phyloP scores from a whole-genome alignment of 2,329 filamentous ascomycete genomes.

The Pyricularia sp. region DNA sequence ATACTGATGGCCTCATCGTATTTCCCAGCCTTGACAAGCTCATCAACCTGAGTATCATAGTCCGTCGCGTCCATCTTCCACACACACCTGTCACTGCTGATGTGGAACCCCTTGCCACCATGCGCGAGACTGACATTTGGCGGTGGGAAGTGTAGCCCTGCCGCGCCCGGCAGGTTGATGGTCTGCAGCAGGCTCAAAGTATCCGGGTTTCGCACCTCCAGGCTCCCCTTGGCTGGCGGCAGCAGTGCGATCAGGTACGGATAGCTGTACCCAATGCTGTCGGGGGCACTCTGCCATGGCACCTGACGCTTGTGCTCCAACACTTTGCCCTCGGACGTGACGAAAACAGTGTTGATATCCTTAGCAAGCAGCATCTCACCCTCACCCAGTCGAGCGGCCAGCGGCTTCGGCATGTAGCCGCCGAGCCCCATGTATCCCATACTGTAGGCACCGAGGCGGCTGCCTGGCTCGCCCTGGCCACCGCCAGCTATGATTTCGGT shows the following conservation, averaged over 20 bases:
- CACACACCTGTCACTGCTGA: slow-evolving; percentile 80
- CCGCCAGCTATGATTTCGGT: slow-evolving; percentile 73
- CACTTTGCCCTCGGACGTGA: slow-evolving; percentile 73
- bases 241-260: slow-evolving; percentile 88
- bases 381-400: slow-evolving; percentile 73
- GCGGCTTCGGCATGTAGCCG: slow-evolving; percentile 81
- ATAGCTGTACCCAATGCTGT: slow-evolving; percentile 91
- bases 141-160: slow-evolving; percentile 81
- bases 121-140: slow-evolving; percentile 92
- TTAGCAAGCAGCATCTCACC: slow-evolving; percentile 90
- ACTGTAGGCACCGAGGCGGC: slow-evolving; percentile 73
- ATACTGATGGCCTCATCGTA: slow-evolving; percentile 92
- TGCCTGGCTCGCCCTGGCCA: slow-evolving; percentile 36
- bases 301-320: slow-evolving; percentile 70
- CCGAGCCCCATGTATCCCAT: slow-evolving; percentile 98
- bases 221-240: slow-evolving; percentile 62
- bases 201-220: slow-evolving; percentile 89
- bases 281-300: slow-evolving; percentile 83
- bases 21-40: slow-evolving; percentile 62
- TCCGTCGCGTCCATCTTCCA: slow-evolving; percentile 95
- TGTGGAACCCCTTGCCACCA: slow-evolving; percentile 90
- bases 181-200: slow-evolving; percentile 85
- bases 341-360: slow-evolving; percentile 91
- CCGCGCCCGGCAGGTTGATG: slow-evolving; percentile 71
- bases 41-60: slow-evolving; percentile 82